Evolutionary conservation across 2,329 filamentous ascomycete species (phyloP), one percentile per base, ranked within the genome.

Genomic region (Metarhizium humberi): DNA sequence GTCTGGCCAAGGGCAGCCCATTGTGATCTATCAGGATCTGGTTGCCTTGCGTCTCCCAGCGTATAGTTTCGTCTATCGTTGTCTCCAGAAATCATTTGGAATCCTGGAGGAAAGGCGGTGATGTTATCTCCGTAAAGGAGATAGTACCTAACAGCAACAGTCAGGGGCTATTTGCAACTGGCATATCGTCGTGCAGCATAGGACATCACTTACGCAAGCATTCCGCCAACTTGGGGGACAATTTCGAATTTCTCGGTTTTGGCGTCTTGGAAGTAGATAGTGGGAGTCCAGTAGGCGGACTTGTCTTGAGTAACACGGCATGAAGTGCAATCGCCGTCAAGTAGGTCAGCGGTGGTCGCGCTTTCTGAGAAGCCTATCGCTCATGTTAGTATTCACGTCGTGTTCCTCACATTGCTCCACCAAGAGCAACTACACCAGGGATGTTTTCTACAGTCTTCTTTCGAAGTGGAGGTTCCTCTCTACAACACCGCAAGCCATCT

Each of bases 271-370:
- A 95, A 96, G 74, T 92, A 92, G 59, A 95, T 67, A 2, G 81
- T 73, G 1, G 91, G 91, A 53, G 84, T 82, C 89, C 90, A 96
- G 74, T 96, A 96, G 36, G 84, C 85, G n/a, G 90, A 95, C 73
- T 85, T 87, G 72, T 96, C 91, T 72, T 92, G 78, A 42, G 76
- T 83, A 46, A 95, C 87, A 55, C 79, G 82, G 68, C 90, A 95
- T 11, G 89, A 92, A 1, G 90, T 94, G 73, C 91, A 96, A 59
- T 83, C 73, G 49, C 80, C 84, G 16, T 64, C 69, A 4, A 77
- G 64, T 14, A 96, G 78, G 45, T 81, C 74, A 0, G 78, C 73
- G 61, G 77, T 83, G 45, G 71, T 76, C 14, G 85, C 73, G n/a
- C 69, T 73, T 59, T 81, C 73, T 51, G 76, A 75, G 65, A 95